phyloP scores from a whole-genome alignment of 2,329 filamentous ascomycete genomes.

The Nothophaeocryptopus gaeumannii region DNA sequence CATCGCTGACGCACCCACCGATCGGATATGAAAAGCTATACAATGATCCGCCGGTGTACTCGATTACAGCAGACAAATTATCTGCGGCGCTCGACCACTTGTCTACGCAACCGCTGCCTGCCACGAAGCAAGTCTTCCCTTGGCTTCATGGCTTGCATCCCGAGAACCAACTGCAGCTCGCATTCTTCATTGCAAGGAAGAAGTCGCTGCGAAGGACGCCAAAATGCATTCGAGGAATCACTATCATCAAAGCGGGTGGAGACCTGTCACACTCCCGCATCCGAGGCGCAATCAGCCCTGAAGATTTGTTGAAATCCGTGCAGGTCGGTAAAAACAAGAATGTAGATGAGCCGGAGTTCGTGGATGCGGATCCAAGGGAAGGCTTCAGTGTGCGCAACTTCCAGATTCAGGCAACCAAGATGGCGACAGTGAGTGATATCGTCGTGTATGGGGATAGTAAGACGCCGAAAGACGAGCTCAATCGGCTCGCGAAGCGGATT shows the following conservation, averaged over 20 bases:
- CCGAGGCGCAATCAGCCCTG: conserved; percentile 80
- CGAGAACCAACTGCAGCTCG: conserved; percentile 81
- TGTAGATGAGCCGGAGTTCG: conserved; percentile 59
- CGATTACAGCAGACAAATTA: conserved; percentile 67
- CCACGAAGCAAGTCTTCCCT: conserved; percentile 83
- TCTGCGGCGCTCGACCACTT: conserved; percentile 71
- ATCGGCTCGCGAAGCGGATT: conserved; percentile 63
- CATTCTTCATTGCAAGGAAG: conserved; percentile 80
- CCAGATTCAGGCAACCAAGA: conserved; percentile 88
- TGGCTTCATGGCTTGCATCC: conserved; percentile 94
- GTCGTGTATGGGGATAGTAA: conserved; percentile 81
- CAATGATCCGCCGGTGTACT: conserved; percentile 63
- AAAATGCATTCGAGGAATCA: conserved; percentile 74
- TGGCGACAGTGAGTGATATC: conserved; percentile 84
- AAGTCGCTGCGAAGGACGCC: conserved; percentile 69
- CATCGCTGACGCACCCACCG: conserved; percentile 74
- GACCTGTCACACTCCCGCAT: conserved; percentile 71
- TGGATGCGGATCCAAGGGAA: conserved; percentile 79
- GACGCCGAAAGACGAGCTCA: conserved; percentile 59
- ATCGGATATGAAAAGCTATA: conserved; percentile 58
- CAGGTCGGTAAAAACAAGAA: conserved; percentile 24
- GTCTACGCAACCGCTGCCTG: conserved; percentile 76
- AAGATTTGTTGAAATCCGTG: conserved; percentile 66
- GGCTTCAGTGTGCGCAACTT: conserved; percentile 97
- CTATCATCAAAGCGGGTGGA: conserved; percentile 84